Base-by-base conservation (phyloP, 2,329 filamentous ascomycete genomes). In the Beauveria brongniartii region DNA sequence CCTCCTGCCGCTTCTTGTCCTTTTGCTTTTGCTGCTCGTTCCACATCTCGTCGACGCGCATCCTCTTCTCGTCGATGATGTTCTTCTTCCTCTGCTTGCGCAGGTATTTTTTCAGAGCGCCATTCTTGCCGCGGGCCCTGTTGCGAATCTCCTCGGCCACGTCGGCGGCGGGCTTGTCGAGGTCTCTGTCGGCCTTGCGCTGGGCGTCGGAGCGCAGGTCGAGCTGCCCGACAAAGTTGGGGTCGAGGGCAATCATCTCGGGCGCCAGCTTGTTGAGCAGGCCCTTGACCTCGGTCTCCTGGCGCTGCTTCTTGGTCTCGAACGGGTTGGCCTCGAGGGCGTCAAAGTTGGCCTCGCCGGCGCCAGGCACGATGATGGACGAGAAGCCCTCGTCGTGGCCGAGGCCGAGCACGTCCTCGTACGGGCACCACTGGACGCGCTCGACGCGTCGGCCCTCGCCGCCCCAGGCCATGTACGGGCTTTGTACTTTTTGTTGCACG, bases 271-370 rank as follows among this genome's bases (percentile, higher is more conserved):
- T 99, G 80, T 95, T 96, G 68, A 99, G 84, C 65, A 99, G 81
- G 14, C 84, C 81, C 78, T 90, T 91, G 73, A 99, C 92, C 75
- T 99, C 94, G 55, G 83, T 82, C 75, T 99, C 94, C 74, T 95
- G 92, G 69, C 94, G 85, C 77, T 97, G 92, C 77, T 94, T 95
- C 69, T 80, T 82, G 58, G 89, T 96, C 77, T 97, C 94, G 82
- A 93, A 97, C 40, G 94, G 94, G 78, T 99, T 99, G 67, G 87
- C 81, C 74, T 99, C 94, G 59, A 97, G 80, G 3, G 92, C 90
- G 73, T 99, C 94, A 72, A 90, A 97, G 82, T 97, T 97, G 71
- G 94, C 87, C 74, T 99, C 94, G 64, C 94, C 94, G n/a, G 93
- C 90, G 53, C 94, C 94, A 8, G 94, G 94, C 2, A 97, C 86